A percentile compares a stretch with the other conserved stretches of the same genome.
phyloP scores from a whole-genome alignment of 1,284 basidiomycete species.

The Apiotrichum montevideense region DNA sequence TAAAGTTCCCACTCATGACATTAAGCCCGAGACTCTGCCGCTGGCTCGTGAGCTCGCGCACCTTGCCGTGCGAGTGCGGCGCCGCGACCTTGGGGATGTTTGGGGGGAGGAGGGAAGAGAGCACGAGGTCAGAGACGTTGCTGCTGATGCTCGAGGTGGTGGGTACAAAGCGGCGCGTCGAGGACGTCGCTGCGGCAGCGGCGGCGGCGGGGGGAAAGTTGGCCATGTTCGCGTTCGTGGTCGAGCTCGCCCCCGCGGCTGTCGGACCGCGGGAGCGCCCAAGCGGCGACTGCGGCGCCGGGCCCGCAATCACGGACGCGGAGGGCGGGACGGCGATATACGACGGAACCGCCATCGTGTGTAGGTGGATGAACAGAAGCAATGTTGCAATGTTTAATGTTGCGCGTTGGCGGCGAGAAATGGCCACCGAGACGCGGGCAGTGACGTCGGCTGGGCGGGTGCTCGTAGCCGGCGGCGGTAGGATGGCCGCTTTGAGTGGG shows the following conservation, averaged over 20 bases:
- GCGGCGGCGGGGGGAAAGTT: conserved; percentile 12
- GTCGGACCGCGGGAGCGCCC: not conserved
- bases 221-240: not conserved
- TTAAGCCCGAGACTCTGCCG: conserved; percentile 38
- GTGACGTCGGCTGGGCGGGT: not conserved
- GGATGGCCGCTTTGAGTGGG: no score
- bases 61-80: conserved; percentile 4
- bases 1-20: conserved; percentile 43
- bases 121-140: conserved; percentile 41
- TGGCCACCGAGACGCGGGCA: no score
- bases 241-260: not conserved
- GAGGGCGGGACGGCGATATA: conserved; percentile 20
- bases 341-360: conserved; percentile 6
- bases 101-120: conserved; percentile 35
- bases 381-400: not conserved
- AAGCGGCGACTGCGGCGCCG: not conserved
- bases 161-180: conserved; percentile 22
- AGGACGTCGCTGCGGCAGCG: not conserved
- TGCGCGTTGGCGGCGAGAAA: not conserved
- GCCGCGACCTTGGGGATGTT: conserved; percentile 37
- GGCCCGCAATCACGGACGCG: conserved; percentile 11
- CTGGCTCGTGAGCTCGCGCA: conserved; percentile 37
- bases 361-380: not conserved
- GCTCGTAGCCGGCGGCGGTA: no score
- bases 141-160: conserved; percentile 21